Evolutionary conservation across 352 stramenopile species (phyloP).

Genomic region (Phytophthora crassamura): DNA sequence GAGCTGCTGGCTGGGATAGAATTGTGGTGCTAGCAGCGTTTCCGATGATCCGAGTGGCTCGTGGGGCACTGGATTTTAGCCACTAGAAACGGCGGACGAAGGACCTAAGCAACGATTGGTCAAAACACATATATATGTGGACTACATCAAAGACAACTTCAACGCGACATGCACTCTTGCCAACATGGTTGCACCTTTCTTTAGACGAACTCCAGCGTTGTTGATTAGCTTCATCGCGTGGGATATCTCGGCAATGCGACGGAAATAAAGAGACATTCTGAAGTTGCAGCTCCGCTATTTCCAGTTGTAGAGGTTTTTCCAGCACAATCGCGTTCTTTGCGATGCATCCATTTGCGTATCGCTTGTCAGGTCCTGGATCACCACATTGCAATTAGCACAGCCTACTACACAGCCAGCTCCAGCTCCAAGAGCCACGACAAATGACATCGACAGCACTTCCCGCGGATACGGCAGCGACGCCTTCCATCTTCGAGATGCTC

Average conservation of each 20-base stretch:
- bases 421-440: neutral
- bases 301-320: no score
- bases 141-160: conserved; percentile 27
- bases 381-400: conserved; percentile 31
- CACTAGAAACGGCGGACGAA: neutral
- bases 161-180: conserved; percentile 17
- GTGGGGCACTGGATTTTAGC: neutral
- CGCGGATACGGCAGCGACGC: conserved; percentile 1
- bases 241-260: no score
- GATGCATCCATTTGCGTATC: neutral
- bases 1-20: neutral
- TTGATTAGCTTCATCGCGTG: no score
- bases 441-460: conserved; percentile 23
- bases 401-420: neutral
- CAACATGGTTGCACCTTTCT: no score
- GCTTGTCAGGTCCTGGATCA: neutral
- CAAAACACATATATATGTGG: conserved; percentile 8
- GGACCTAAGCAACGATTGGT: neutral
- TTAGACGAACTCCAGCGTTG: no score
- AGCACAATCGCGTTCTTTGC: conserved; percentile 10
- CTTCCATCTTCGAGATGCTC: conserved; percentile 37
- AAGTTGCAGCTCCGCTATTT: no score
- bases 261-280: no score
- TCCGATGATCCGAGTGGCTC: conserved; percentile 7
- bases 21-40: neutral